Conservation (phyloP, 176 grass and related monocot species). For the Tillandsia leiboldiana region DNA sequence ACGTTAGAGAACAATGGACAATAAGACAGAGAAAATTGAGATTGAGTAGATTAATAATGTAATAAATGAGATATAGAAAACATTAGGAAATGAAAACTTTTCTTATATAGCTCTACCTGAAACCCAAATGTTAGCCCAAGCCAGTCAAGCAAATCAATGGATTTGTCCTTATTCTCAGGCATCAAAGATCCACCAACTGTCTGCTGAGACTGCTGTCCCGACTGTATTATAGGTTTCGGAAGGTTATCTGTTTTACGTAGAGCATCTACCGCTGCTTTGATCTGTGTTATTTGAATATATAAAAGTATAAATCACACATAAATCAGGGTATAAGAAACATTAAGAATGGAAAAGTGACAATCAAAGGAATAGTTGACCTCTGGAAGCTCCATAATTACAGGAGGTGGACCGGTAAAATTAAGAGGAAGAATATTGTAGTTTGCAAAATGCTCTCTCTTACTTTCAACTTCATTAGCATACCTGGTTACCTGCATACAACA, state of each 20-base stretch:
- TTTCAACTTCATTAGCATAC: constrained; percentile 54
- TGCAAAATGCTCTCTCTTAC: constrained; percentile 54
- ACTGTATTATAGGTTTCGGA: constrained; percentile 31
- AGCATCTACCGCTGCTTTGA: constrained; percentile 60
- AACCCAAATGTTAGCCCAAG: constrained; percentile 77
- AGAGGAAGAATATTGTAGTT: constrained; percentile 97
- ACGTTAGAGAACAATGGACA: neutral
- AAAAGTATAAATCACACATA: neutral
- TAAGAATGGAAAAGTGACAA: constrained; percentile 12
- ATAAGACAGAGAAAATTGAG: neutral
- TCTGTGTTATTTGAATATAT: constrained; percentile 34
- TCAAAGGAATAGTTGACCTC: constrained; percentile 40
- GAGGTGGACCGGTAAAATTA: constrained; percentile 37
- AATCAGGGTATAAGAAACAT: neutral
- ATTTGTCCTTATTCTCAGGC: constrained; percentile 7
- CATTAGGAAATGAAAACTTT: neutral
- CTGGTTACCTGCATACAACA: constrained; percentile 31
- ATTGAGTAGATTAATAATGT: neutral
- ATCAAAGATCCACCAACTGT: constrained; percentile 10
- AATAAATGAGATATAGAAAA: neutral
- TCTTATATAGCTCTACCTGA: constrained; percentile 40
- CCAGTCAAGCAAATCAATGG: constrained; percentile 87
- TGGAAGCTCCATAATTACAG: constrained; percentile 76
- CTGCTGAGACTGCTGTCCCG: constrained; percentile 1
- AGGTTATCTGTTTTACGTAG: constrained; percentile 27